phyloP scores from a whole-genome alignment of 2,329 filamentous ascomycete genomes.

The Tolypocladium paradoxum region DNA sequence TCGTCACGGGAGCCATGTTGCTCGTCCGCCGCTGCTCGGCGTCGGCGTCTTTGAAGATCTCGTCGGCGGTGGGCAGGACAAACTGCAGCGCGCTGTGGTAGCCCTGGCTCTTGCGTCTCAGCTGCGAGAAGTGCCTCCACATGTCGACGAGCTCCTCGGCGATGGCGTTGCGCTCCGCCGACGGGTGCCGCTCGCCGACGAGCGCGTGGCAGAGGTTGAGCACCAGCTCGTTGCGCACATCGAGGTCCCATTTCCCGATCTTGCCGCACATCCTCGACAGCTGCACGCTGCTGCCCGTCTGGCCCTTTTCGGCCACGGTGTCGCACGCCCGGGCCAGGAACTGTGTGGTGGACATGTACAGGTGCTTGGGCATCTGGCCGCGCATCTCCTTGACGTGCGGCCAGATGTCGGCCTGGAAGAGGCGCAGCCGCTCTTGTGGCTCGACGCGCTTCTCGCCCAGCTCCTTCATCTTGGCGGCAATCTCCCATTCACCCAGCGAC shows the following conservation, averaged over 20 bases:
- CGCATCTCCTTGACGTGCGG: constrained; percentile 16
- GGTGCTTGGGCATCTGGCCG: constrained; percentile 16
- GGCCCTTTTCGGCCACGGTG: constrained; percentile 8
- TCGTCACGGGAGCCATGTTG: constrained; percentile 5
- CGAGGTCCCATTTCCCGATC: constrained; percentile 16
- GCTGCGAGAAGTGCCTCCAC: constrained; percentile 26
- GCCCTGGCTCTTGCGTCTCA: constrained; percentile 17
- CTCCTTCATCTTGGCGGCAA: constrained; percentile 18
- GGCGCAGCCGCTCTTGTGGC: constrained; percentile 10
- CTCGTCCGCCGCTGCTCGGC: background rate
- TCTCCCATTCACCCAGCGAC: constrained; percentile 15
- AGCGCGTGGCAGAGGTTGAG: constrained; percentile 19
- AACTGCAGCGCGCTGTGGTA: constrained; percentile 11
- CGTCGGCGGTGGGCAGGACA: constrained; percentile 17
- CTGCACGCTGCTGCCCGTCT: constrained; percentile 9
- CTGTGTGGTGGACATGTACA: constrained; percentile 11
- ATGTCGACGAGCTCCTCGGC: constrained; percentile 20
- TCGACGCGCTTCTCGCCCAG: constrained; percentile 8
- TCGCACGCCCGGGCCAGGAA: constrained; percentile 12
- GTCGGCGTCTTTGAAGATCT: constrained; percentile 11
- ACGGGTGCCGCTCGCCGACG: constrained; percentile 6
- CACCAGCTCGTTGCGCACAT: constrained; percentile 18
- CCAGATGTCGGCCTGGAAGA: constrained; percentile 18
- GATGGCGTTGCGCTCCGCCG: constrained; percentile 7
- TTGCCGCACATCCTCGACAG: constrained; percentile 14